phyloP scores from a whole-genome alignment of 441 rosid genomes.

The Dalechampia spathulata region DNA sequence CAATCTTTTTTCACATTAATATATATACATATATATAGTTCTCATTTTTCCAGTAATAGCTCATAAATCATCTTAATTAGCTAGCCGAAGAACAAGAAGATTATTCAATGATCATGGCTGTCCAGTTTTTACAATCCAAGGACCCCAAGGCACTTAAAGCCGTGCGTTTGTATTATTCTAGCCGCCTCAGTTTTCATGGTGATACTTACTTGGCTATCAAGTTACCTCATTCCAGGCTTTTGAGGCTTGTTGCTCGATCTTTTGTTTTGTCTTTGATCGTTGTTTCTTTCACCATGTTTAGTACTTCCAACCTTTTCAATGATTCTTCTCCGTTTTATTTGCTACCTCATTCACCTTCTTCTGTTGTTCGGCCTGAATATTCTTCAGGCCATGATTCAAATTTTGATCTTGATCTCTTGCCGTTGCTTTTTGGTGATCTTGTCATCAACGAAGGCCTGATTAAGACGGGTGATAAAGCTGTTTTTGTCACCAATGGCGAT shows the following conservation, averaged over 20 bases:
- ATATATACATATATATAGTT: not conserved
- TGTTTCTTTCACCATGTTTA: slow-evolving; percentile 25
- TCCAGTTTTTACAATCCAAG: slow-evolving; percentile 26
- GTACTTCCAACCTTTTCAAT: slow-evolving; percentile 9
- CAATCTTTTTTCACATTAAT: not conserved
- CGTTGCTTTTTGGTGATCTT: slow-evolving; percentile 41
- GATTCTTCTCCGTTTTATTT: slow-evolving; percentile 3
- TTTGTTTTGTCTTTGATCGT: slow-evolving; percentile 37
- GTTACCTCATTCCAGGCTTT: slow-evolving; percentile 29
- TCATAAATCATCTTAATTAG: not conserved
- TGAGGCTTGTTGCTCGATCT: slow-evolving; percentile 28
- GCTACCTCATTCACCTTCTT: not conserved
- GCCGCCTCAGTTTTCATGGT: slow-evolving; percentile 13
- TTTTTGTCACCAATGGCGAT: slow-evolving; percentile 27
- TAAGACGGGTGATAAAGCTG: slow-evolving; percentile 29
- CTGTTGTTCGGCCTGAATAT: slow-evolving; percentile 12
- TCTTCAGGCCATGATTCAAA: not conserved
- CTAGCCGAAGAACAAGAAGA: not conserved
- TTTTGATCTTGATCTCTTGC: slow-evolving; percentile 18
- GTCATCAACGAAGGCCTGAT: slow-evolving; percentile 46
- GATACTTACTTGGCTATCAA: slow-evolving; percentile 23
- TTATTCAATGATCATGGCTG: slow-evolving; percentile 23
- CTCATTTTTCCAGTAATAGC: not conserved
- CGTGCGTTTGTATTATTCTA: slow-evolving; percentile 2
- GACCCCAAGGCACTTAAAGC: slow-evolving; percentile 13